phyloP scores from a whole-genome alignment of 148 eudicot species.

The Vaccinium macrocarpon region DNA sequence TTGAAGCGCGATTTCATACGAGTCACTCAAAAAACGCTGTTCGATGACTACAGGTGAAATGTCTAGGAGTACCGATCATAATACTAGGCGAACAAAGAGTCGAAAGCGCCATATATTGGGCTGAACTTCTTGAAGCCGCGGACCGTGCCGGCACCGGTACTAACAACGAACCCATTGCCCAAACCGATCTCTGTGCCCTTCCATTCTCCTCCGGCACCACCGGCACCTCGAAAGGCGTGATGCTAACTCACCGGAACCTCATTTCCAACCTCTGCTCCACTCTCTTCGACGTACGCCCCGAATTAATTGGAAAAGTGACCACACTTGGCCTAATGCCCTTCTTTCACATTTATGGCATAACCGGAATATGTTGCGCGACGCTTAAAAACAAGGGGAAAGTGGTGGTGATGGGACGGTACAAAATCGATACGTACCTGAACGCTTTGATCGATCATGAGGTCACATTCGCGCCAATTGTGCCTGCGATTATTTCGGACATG shows the following conservation, averaged over 20 bases:
- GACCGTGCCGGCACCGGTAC: conserved; percentile 48
- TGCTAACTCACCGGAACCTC: conserved; percentile 77
- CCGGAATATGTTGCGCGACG: conserved; percentile 84
- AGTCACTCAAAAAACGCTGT: background rate
- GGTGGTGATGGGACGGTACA: conserved; percentile 80
- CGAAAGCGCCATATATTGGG: conserved; percentile 63
- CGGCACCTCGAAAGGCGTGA: conserved; percentile 89
- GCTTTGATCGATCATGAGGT: conserved; percentile 63
- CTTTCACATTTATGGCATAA: conserved; percentile 84
- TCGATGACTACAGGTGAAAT: conserved; percentile 51
- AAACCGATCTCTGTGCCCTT: conserved; percentile 80
- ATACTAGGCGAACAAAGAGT: conserved; percentile 57
- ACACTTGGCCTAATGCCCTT: conserved; percentile 87
- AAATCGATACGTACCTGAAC: conserved; percentile 51
- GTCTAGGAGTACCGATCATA: conserved; percentile 58
- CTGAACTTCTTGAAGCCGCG: conserved; percentile 69
- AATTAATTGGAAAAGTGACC: conserved; percentile 64
- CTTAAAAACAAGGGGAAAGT: conserved; percentile 91
- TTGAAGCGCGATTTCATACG: background rate
- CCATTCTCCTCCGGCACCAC: conserved; percentile 99
- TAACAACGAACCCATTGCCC: conserved; percentile 34
- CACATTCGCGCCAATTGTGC: conserved; percentile 84
- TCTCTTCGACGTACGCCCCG: conserved; percentile 66
- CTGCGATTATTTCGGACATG: conserved; percentile 71
- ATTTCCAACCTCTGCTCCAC: conserved; percentile 85